Evolutionary conservation across 2,329 filamentous ascomycete genomes (phyloP).

Genomic region (Rugonectria rugulosa): DNA sequence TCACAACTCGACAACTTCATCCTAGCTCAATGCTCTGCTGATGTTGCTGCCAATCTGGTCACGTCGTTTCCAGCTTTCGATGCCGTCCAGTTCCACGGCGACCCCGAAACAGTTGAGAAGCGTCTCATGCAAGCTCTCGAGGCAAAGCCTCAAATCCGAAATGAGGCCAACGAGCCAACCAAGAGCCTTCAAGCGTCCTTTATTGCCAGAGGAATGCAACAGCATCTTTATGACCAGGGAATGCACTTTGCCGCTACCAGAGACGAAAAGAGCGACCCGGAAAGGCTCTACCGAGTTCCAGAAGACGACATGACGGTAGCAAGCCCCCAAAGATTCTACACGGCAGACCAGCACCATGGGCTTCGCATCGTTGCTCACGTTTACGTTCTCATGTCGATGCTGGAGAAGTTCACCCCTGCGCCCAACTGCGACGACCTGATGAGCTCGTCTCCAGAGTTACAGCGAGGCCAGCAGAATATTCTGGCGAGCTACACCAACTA

Average conservation of each 20-base stretch:
- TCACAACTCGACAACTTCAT: conserved; percentile 81
- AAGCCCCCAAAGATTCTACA: conserved; percentile 59
- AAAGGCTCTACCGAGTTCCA: conserved; percentile 36
- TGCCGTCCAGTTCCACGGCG: conserved; percentile 68
- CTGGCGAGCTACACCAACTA: conserved; percentile 84
- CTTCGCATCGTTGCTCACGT: conserved; percentile 74
- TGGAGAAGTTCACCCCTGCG: conserved; percentile 62
- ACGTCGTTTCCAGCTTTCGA: conserved; percentile 71
- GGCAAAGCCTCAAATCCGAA: conserved; percentile 59
- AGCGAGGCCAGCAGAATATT: conserved; percentile 73
- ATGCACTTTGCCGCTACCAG: conserved; percentile 43
- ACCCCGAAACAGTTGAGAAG: conserved; percentile 59
- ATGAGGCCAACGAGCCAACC: conserved; percentile 69
- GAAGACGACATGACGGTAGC: conserved; percentile 44
- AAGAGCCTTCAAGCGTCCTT: conserved; percentile 81
- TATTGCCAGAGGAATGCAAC: conserved; percentile 68
- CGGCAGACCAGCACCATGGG: conserved; percentile 66
- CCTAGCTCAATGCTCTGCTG: conserved; percentile 60
- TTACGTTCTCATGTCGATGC: conserved; percentile 70
- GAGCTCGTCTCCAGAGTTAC: conserved; percentile 33
- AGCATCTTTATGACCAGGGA: conserved; percentile 67
- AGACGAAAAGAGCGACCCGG: conserved; percentile 33
- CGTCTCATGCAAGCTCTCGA: conserved; percentile 69
- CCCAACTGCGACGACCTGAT: conserved; percentile 23
- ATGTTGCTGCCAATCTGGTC: conserved; percentile 60